A percentile compares a stretch with the other conserved stretches of the same genome.
phyloP scores from a whole-genome alignment of 495 filamentous ascomycete genomes.

The Endocarpon pusillum region DNA sequence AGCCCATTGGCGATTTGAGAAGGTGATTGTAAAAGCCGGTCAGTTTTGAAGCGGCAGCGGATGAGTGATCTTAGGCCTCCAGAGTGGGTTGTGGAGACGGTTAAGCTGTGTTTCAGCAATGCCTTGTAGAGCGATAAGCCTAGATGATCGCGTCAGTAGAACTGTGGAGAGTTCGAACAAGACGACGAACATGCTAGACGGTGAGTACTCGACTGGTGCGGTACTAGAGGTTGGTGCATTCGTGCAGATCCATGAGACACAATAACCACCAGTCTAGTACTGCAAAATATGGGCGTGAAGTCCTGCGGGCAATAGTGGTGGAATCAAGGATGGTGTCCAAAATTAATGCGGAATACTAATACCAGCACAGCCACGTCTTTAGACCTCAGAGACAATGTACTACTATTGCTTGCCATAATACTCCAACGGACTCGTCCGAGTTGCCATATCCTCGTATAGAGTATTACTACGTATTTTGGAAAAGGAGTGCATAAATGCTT shows the following conservation, averaged over 20 bases:
- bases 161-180: background rate
- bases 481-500: too few species aligned
- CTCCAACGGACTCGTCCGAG: too few species aligned
- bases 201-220: constrained; percentile 33
- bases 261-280: too few species aligned
- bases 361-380: too few species aligned
- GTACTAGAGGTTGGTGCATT: constrained; percentile 29
- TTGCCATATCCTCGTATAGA: too few species aligned
- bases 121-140: constrained; percentile 59
- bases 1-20: constrained; percentile 36
- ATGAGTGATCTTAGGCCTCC: constrained; percentile 25
- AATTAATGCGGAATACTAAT: too few species aligned
- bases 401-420: too few species aligned
- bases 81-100: constrained; percentile 24
- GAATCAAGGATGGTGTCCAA: too few species aligned
- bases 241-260: constrained; percentile 18
- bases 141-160: constrained; percentile 16
- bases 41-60: constrained; percentile 39
- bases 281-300: too few species aligned
- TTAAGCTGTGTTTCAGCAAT: constrained; percentile 45
- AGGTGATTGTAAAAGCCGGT: constrained; percentile 34
- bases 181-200: constrained; percentile 43
- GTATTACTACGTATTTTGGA: too few species aligned
- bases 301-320: too few species aligned
- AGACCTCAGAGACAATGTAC: too few species aligned